Evolutionary conservation across 2,329 filamentous ascomycete genomes (phyloP).

Genomic region (Xylaria sp.): DNA sequence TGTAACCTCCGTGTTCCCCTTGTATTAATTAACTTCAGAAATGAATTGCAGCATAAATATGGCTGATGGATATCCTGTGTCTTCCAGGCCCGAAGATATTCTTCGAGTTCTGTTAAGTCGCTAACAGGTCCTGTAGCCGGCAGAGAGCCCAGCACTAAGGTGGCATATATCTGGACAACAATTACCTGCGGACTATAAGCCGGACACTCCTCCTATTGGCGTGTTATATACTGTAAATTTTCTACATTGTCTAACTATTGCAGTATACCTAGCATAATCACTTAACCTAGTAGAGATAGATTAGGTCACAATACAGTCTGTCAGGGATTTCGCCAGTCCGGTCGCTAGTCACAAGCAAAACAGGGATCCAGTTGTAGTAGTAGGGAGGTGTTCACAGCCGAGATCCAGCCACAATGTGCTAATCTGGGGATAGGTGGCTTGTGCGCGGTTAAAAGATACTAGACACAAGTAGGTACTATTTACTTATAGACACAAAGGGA

Average conservation of each 20-base stretch:
- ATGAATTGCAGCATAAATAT: no score
- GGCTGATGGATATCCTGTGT: not conserved
- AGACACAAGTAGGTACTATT: no score
- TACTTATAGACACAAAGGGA: no score
- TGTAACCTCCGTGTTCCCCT: no score
- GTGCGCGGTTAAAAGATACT: no score
- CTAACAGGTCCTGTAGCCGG: not conserved
- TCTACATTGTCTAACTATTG: no score
- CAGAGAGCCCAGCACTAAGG: not conserved
- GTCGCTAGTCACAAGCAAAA: slow-evolving; percentile 13
- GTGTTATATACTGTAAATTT: no score
- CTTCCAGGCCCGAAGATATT: not conserved
- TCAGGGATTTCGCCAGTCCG: not conserved
- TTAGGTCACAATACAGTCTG: not conserved
- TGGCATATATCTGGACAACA: not conserved
- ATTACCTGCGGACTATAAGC: not conserved
- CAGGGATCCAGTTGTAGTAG: not conserved
- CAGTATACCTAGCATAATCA: no score
- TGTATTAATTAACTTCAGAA: no score
- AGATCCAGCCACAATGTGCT: slow-evolving; percentile 19
- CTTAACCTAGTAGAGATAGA: no score
- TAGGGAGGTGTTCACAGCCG: not conserved
- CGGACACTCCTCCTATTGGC: no score
- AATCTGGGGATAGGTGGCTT: slow-evolving; percentile 12
- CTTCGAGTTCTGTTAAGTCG: not conserved